Evolutionary conservation across 805 yeast genomes (phyloP), one percentile per base, ranked within the genome.

Genomic region (Hyphopichia homilentoma): DNA sequence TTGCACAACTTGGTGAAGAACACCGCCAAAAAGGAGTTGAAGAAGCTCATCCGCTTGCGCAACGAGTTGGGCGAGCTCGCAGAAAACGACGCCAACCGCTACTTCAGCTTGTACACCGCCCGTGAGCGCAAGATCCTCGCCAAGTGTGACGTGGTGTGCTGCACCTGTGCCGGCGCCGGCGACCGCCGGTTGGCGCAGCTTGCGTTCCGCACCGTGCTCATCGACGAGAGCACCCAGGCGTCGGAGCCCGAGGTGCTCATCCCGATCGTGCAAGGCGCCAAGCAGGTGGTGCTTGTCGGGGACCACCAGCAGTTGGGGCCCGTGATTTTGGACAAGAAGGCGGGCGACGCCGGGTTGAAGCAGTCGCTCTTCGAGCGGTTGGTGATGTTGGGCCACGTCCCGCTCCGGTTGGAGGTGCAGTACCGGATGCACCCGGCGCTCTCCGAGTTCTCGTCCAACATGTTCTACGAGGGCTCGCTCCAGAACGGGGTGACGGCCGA

Each of bases 261-360:
- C 43, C 96, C 97, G 8, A 75, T 89, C 23, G 87, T 83, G 2
- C 83, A 81, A 44, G 96, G 96, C 16, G 88, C 94, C 28, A 83
- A 82, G 51, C 96, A 89, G 53, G 86, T 88, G 5, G 76, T 89
- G 28, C 63, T 89, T 21, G 96, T 88, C 23, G 97, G 97, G 50
- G 97, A 89, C 57, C 97, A 90, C 59, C 90, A 87, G 61, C 97
- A 89, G 64, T 68, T 89, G 43, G 96, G 97, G 2, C 97, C 97
- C 0, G 94, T 88, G 16, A 82, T 90, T 30, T 58, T 85, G 35
- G 87, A 85, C 45, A 75, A 77, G 47, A 73, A 74, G 45, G 96
- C 95, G 3, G 87, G 82, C 12, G 81, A 81, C 40, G 95, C 95
- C 0, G 96, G 97, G 16, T 70, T 90, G 35, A 75, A 74, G 38